phyloP scores from a whole-genome alignment of 495 filamentous ascomycete species.

The Neurospora hispaniola region DNA sequence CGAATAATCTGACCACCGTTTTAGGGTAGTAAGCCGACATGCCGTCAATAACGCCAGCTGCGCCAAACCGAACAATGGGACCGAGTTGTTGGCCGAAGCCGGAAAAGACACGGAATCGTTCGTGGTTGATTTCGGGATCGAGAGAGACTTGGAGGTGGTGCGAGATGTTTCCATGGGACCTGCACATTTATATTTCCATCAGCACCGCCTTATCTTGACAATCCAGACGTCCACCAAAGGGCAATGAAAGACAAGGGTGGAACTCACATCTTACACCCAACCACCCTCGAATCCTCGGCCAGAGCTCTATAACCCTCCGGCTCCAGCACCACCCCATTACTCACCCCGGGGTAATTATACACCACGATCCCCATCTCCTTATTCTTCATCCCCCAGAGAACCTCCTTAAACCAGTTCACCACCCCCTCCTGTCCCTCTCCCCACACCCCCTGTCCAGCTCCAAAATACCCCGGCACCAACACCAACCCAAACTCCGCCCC shows the following conservation, averaged over 20 bases:
- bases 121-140: slow-evolving; percentile 37
- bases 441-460: slow-evolving; percentile 27
- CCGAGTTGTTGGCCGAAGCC: slow-evolving; percentile 58
- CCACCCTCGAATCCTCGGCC: slow-evolving; percentile 48
- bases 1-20: slow-evolving; percentile 44
- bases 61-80: slow-evolving; percentile 47
- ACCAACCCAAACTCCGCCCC: slow-evolving; percentile 54
- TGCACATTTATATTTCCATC: not conserved
- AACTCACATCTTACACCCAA: slow-evolving; percentile 53
- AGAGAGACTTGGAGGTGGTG: slow-evolving; percentile 49
- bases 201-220: not conserved
- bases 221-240: no score
- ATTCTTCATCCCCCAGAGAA: slow-evolving; percentile 33
- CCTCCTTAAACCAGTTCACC: slow-evolving; percentile 40
- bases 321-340: slow-evolving; percentile 45
- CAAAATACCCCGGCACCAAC: slow-evolving; percentile 49
- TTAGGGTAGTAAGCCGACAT: slow-evolving; percentile 52
- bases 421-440: slow-evolving; percentile 36
- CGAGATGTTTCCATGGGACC: slow-evolving; percentile 53
- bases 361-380: slow-evolving; percentile 44
- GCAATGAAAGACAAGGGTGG: no score
- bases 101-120: slow-evolving; percentile 49
- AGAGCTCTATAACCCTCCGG: slow-evolving; percentile 45
- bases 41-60: slow-evolving; percentile 54
- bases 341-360: slow-evolving; percentile 59